Evolutionary conservation across 345 rosid species (phyloP).

Genomic region (Eucalyptus curtisii): DNA sequence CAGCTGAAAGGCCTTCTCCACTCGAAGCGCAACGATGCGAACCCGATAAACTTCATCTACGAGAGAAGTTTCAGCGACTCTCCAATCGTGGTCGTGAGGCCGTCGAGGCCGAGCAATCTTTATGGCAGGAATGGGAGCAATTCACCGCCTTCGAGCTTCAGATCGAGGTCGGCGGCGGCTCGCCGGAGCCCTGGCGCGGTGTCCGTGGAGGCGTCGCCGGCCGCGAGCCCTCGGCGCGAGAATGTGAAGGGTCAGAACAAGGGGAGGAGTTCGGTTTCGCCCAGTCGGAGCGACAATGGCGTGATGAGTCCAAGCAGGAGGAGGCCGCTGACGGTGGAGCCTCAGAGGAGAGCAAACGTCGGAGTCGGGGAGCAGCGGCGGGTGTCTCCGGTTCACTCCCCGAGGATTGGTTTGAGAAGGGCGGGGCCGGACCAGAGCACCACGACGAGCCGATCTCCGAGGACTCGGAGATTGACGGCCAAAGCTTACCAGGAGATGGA

Average conservation of each 20-base stretch:
- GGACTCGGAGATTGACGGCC: conserved; percentile 9
- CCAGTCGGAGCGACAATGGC: conserved; percentile 27
- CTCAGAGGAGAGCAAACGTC: conserved; percentile 21
- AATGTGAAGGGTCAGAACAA: conserved; percentile 17
- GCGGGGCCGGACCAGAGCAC: conserved; percentile 8
- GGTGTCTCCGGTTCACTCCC: conserved; percentile 37
- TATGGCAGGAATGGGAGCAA: conserved; percentile 12
- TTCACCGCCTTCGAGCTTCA: conserved; percentile 18
- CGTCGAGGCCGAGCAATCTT: conserved; percentile 16
- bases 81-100: conserved; percentile 39
- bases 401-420: conserved; percentile 20
- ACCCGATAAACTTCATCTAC: conserved; percentile 29
- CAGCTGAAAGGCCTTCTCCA: conserved; percentile 94
- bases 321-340: conserved; percentile 20
- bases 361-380: conserved; percentile 25
- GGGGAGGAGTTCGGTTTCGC: conserved; percentile 27
- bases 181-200: background rate
- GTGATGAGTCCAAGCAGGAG: conserved; percentile 43
- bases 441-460: conserved; percentile 14
- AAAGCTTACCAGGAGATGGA: conserved; percentile 1
- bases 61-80: conserved; percentile 26
- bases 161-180: conserved; percentile 15
- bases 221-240: conserved; percentile 30
- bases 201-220: conserved; percentile 16
- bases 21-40: conserved; percentile 14